Evolutionary conservation across 352 stramenopile species (phyloP), one percentile per base, ranked within the genome.

Genomic region (Aphanomyces invadans): DNA sequence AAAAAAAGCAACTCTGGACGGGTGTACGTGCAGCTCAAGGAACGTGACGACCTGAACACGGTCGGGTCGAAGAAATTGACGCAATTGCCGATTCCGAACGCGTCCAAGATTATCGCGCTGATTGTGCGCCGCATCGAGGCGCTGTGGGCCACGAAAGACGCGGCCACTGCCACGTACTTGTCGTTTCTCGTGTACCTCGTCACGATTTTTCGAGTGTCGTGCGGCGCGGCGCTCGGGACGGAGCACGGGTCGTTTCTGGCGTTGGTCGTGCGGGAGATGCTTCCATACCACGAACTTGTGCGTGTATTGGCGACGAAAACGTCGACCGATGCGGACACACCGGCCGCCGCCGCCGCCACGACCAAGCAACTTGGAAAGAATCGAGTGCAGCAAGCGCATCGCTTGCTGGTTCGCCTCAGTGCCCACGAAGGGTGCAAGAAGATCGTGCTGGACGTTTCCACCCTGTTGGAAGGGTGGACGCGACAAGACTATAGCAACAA

Each of bases 1-100:
- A 90, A 88, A 68, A 91, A 88, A 44, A 92, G 76, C 29, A 81
- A 93, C 31, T 89, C 83, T 1, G 85, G 86, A 11, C 80, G 86
- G 29, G 74, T 86, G 11, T 95, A 95, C 62, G 77, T 95, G 25
- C 44, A 92, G 3, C 76, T 73, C 9, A 79, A 71, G 60, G 74
- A 73, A 9, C 25, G 7, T 23, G 46, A 5, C 21, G 31, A 38
- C 21, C 15, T 72, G 65, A 25, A 55, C 25, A 49, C 55, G 21
- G 12, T 67, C 36, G 11, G 21, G 44, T 21, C 45, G 9, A 63
- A 65, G 19, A 49, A 44, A 11, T n/a, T 44, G 15, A 53, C 45
- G 53, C 44, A 10, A 17, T 53, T 54, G 11, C 21, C 45, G 26
- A 55, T 45, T 12, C 33, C 55, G 19, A 62, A 68, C 74, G 31